Evolutionary conservation across 768 basidiomycete species (phyloP), one percentile per base, ranked within the genome.

Genomic region (Nidularia pulvinata): DNA sequence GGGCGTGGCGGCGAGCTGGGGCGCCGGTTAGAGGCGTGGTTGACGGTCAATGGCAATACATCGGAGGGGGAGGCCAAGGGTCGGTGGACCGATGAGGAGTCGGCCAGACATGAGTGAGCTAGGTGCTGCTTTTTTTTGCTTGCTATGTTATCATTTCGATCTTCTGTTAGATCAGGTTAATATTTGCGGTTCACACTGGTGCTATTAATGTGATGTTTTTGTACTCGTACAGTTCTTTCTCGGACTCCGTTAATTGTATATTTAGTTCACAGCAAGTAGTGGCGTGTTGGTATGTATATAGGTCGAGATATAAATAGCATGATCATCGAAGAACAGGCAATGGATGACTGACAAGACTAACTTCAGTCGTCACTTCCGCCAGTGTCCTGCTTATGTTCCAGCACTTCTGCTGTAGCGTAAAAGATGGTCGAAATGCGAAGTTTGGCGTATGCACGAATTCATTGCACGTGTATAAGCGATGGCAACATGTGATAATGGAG

Each of bases 1-100:
- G 90, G 89, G 35, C 77, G 86, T 14, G 90, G 90, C 0, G 89
- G 89, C 7, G 90, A 91, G 72, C 70, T 92, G 6, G 89, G 90
- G 39, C 70, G 87, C 50, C 69, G 90, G 52, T 69, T 92, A 51
- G 90, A 92, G 68, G 89, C 85, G 42, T 88, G 89, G 85, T 71
- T 91, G 59, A 80, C 76, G 6, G 76, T 78, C 4, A 74, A 65
- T 56, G 76, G 71, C 34, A 65, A 66, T 25, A 4, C 25, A 30
- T 30, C 25, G 25, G 65, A 63, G 44, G 62, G 63, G 14, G 63
- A 55, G 10, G 39, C 35, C 25, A 25, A 22, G n/a, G 53, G 32
- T 14, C 14, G 46, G 49, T n/a, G 33, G 48, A 51, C 50, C 34
- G 37, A 48, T 44, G 19, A 46, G 19, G 32, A 46, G 48, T 14